Percentiles rank a stretch among this genome's conserved stretches.
phyloP scores from a whole-genome alignment of 306 rosid species.

The Citrullus mucosospermus region DNA sequence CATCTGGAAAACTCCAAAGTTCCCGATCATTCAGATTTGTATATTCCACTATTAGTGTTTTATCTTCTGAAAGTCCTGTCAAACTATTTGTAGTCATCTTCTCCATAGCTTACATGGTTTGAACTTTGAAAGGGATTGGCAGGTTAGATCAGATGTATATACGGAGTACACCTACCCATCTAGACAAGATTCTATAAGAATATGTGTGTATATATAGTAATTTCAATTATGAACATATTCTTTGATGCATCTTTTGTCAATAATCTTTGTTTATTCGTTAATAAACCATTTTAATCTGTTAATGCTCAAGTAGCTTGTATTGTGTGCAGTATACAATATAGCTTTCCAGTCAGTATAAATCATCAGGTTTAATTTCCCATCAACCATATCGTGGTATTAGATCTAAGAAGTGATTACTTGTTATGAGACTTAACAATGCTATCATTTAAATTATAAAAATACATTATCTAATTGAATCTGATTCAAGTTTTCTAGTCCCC shows the following conservation, averaged over 20 bases:
- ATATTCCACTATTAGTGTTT: neutral
- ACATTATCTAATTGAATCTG: neutral
- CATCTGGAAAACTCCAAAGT: neutral
- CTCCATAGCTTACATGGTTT: neutral
- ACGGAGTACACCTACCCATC: neutral
- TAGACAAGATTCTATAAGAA: neutral
- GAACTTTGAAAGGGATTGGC: neutral
- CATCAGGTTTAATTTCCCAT: neutral
- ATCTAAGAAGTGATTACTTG: neutral
- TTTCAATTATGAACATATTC: too few species aligned
- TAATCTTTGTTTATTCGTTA: neutral
- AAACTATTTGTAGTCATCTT: neutral
- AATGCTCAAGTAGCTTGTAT: neutral
- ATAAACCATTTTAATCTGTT: neutral
- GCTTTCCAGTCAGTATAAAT: neutral
- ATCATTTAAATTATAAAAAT: neutral
- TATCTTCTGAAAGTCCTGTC: neutral
- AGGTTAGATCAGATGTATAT: neutral
- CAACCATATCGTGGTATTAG: neutral
- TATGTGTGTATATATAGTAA: neutral
- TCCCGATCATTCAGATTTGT: neutral
- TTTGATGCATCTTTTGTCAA: neutral
- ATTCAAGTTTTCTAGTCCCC: neutral
- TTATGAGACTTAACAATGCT: neutral
- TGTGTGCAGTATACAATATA: neutral